Evolutionary conservation across 2,329 filamentous ascomycete species (phyloP), one percentile per base, ranked within the genome.

Genomic region (Alternaria novae-zelandiae): DNA sequence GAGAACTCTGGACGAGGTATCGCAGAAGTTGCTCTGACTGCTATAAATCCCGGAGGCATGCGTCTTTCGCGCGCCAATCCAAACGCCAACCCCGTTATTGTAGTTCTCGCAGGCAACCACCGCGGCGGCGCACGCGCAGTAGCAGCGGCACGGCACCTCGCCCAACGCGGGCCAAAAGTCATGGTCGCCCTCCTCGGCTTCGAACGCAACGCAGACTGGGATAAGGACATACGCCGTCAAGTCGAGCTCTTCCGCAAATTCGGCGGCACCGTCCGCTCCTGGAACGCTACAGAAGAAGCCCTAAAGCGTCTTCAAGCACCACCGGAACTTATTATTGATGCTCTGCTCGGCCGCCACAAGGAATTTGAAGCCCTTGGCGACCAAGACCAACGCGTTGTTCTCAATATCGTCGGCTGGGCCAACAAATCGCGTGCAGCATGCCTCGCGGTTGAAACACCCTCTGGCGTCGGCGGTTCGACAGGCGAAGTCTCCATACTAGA

Each of bases 51-150:
- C 84, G 62, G 89, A 85, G 54, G 87, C 86, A 75, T 88, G 83
- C 79, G 85, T 86, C 50, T 87, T 82, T 50, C 85, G 77, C 53
- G 83, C 69, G 75, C 81, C 13, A 77, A 81, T 54, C 81, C 83
- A 53, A 81, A 84, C 41, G 80, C 83, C 15, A 81, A 84, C 28
- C 86, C 87, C 1, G 86, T 88, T 7, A 84, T 90, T 54, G 89
- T 97, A 21, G 88, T 98, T 7, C 85, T 98, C n/a, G 94, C 93
- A 0, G 95, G 96, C n/a, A 98, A 97, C 79, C 95, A 97, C 79
- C 93, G 93, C 69, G 94, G 91, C 1, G 94, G 95, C 43, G 90
- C 92, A 41, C 87, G 95, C 62, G 93, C 94, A 4, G 86, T 98
- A 57, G 92, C 93, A 13, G 94, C 94, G 5, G 94, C 91, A 26